phyloP scores from a whole-genome alignment of 306 rosid genomes.

The Heteromeles arbutifolia region DNA sequence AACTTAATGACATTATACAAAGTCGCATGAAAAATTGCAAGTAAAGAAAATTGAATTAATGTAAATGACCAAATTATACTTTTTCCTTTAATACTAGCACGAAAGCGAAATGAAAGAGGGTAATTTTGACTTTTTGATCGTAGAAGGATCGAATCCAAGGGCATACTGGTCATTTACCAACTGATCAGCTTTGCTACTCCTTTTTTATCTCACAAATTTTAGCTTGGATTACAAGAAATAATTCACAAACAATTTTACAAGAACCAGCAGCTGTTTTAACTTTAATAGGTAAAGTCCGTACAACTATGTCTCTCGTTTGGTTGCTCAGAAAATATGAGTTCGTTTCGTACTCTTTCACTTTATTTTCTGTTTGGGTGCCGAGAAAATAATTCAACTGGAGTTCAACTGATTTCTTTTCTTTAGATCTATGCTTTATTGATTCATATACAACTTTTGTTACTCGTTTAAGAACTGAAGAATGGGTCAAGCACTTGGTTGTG shows the following conservation, averaged over 20 bases:
- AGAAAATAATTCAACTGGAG: not conserved
- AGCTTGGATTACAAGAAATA: not conserved
- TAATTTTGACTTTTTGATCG: not conserved
- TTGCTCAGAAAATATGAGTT: not conserved
- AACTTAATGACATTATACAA: not conserved
- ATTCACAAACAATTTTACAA: not conserved
- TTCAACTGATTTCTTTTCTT: not conserved
- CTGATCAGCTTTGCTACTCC: not conserved
- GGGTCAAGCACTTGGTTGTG: constrained; percentile 58
- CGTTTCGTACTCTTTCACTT: not conserved
- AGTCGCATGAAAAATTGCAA: not conserved
- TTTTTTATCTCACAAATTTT: not conserved
- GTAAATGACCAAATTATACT: not conserved
- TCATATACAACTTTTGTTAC: not conserved
- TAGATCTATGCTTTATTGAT: not conserved
- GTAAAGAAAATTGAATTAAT: not conserved
- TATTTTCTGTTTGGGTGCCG: not conserved
- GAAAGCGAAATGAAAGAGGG: not conserved
- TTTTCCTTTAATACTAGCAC: not conserved
- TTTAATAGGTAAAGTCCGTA: not conserved
- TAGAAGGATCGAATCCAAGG: not conserved
- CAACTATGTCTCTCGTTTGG: not conserved
- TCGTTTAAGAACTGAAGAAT: constrained; percentile 34
- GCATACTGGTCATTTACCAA: not conserved
- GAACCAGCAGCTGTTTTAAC: not conserved